Evolutionary conservation across 768 basidiomycete species (phyloP).

Genomic region (Harrya chromipes): DNA sequence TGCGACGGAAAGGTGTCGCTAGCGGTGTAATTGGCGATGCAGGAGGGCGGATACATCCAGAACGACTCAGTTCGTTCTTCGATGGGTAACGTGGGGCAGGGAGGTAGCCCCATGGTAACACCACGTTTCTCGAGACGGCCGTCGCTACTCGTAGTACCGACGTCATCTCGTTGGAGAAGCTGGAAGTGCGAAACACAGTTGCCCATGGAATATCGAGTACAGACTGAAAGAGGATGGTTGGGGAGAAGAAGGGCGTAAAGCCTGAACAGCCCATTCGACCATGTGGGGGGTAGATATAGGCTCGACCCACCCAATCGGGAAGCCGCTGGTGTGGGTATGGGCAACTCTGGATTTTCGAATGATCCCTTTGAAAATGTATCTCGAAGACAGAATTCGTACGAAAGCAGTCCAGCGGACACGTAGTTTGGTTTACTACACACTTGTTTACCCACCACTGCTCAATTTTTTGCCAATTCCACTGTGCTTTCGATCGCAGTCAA

Average conservation of each 20-base stretch:
- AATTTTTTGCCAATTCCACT: too few species aligned
- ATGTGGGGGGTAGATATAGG: conserved; percentile 14
- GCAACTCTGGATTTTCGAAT: too few species aligned
- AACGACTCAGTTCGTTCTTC: conserved; percentile 54
- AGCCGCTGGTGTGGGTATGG: too few species aligned
- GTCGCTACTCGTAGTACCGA: not conserved
- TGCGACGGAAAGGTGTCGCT: conserved; percentile 37
- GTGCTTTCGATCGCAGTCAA: too few species aligned
- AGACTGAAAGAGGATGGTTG: not conserved
- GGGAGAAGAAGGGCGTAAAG: not conserved
- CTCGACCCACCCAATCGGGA: conserved; percentile 12
- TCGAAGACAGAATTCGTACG: too few species aligned
- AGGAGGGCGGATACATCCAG: conserved; percentile 57
- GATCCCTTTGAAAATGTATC: too few species aligned
- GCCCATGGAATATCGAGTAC: conserved; percentile 21
- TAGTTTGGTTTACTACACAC: too few species aligned
- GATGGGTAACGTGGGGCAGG: conserved; percentile 47
- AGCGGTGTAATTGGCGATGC: conserved; percentile 35
- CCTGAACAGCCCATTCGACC: conserved; percentile 8
- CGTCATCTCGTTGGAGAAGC: not conserved
- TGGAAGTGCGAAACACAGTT: conserved; percentile 22
- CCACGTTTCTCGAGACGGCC: too few species aligned
- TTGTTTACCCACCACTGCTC: too few species aligned
- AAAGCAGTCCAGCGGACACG: too few species aligned
- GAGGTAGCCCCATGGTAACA: not conserved